These are phyloP conservation scores for Huntiella savannae DNA, from an alignment of 2,329 filamentous ascomycete genomes.

Conservation along the genomic window DNA sequence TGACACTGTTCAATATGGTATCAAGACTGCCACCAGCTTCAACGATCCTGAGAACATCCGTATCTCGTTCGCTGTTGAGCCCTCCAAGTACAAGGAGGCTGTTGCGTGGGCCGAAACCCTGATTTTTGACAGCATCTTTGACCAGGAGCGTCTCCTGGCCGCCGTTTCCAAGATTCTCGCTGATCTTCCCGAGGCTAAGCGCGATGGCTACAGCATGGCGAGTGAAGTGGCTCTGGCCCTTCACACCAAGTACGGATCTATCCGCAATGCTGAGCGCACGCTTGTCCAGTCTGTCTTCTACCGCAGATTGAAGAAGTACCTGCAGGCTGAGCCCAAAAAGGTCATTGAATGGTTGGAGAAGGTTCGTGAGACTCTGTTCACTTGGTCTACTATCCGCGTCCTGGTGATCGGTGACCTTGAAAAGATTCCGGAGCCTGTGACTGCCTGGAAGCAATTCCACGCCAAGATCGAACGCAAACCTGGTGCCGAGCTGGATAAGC, in stretches of 20 bases:
- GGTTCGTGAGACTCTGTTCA: constrained; percentile 58
- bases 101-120: constrained; percentile 73
- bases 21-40: constrained; percentile 48
- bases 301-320: constrained; percentile 62
- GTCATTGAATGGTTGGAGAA: constrained; percentile 63
- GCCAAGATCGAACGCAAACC: constrained; percentile 14
- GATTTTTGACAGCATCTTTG: constrained; percentile 78
- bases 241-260: constrained; percentile 58
- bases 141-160: constrained; percentile 45
- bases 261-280: constrained; percentile 58
- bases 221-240: constrained; percentile 54
- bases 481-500: constrained; percentile 25
- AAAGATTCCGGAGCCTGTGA: constrained; percentile 55
- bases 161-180: constrained; percentile 64
- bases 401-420: constrained; percentile 65
- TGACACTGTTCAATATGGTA: constrained; percentile 69
- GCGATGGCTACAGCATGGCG: constrained; percentile 55
- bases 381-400: constrained; percentile 67
- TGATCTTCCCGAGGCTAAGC: constrained; percentile 82
- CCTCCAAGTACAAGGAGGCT: constrained; percentile 65
- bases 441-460: constrained; percentile 47
- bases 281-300: constrained; percentile 78
- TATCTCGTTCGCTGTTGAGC: constrained; percentile 70
- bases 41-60: constrained; percentile 67
- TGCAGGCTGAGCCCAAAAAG: constrained; percentile 54